Base-by-base conservation (phyloP, 78 protist genomes). In the Mastigamoeba balamuthi region DNA sequence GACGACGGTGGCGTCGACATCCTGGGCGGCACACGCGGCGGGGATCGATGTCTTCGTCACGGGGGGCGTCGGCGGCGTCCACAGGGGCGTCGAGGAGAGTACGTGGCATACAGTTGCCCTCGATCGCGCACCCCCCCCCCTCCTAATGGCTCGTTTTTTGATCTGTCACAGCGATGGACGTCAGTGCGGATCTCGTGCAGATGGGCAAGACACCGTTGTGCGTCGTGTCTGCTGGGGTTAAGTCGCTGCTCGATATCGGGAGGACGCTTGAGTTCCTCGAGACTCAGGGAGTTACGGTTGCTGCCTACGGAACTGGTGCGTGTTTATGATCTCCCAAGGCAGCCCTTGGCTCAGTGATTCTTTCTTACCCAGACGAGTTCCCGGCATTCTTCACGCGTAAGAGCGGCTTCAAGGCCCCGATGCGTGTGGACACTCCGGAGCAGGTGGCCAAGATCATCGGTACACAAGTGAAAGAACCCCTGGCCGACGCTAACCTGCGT, bases 11-110 rank as follows among this genome's bases (percentile, higher is more conserved):
- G 7, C 91, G 1, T 90, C 82, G 2, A 95, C 97, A 4, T 90
- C 91, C 95, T 6, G 29, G 2, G 29, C 10, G 1, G 89, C 90
- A 0, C 42, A 69, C 9, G 0, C 8, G 74, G 85, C 74, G 3
- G 82, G 75, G 3, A 74, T 81, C 29, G n/a, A 43, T 44, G 83
- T 92, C 4, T 93, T 95, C 25, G 98, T 87, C 25, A 95, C 98
- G 4, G 98, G 98, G 6, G 98, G 98, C 28, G 44, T 91, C 37
- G 94, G 94, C 30, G 97, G 94, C 29, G 97, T 90, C 17, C 91
- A 87, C 76, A 52, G 91, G 9, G 89, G 88, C 28, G 88, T 41
- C 1, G 77, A 66, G 17, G 17, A 17, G 17, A 48, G 58, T 48
- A 48, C 17, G 58, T 48, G 17, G 58, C n/a, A n/a, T n/a, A n/a